Evolutionary conservation across 2,329 filamentous ascomycete genomes (phyloP), one percentile per base, ranked within the genome.

Genomic region (Aspergillus fumigatus): DNA sequence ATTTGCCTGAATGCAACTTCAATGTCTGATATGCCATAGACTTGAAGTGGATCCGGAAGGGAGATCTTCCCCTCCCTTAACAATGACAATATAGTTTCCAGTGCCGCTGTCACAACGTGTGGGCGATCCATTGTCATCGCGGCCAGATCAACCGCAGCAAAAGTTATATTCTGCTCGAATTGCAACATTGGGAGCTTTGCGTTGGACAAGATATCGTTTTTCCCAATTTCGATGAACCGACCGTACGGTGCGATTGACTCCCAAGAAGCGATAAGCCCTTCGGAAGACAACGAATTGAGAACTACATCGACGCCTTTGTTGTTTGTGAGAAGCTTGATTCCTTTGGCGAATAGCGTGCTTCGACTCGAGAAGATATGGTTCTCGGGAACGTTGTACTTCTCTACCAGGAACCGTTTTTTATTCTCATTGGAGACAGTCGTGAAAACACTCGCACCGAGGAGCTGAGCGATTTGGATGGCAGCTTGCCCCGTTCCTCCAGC

Each of bases 1-100:
- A 77, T 67, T 53, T 63, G 65, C 5, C 62, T 45, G 19, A 77
- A 61, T 0, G 71, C 73, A 0, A 61, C 54, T 6, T 59, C 43
- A 4, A 75, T 56, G 0, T 71, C 53, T 10, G 61, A 57, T 27
- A 73, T 70, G 0, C 62, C 55, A 26, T 66, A 70, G 0, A 52
- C 48, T 2, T 62, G 65, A 25, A 74, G 57, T 1, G 72, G 69
- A 2, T 63, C 47, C 19, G 74, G 68, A 0, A 70, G 66, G 7
- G 53, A 51, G 43, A 76, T 53, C 11, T 65, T 60, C 14, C 58
- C 56, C 2, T 59, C 50, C 8, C 29, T 55, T 14, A 61, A 23
- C 3, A 62, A 25, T 1, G 26, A 19, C 9, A 56, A 38, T 1
- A 60, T 45, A 3, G 5, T 26, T 23, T 47, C 35, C 49, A 62